Evolutionary conservation across 768 basidiomycete genomes (phyloP), one percentile per base, ranked within the genome.

Genomic region (Kwoniella dendrophila): DNA sequence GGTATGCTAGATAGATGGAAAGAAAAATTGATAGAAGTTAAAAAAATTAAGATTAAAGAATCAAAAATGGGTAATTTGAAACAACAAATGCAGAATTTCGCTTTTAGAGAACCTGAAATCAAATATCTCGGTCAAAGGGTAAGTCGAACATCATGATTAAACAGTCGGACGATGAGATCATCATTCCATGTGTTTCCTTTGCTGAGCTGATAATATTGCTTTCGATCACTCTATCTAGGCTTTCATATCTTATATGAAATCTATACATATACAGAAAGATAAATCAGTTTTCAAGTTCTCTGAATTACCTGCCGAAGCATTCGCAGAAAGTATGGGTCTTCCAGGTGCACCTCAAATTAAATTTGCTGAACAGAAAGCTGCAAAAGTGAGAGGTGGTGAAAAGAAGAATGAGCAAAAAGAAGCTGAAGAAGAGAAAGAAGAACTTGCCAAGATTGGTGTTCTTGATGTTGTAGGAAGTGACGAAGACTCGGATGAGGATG

Each of bases 311-410:
- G 83, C 88, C 4, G 87, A 94, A 71, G 83, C 84, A 34, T 98
- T 86, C 71, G 92, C 96, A 0, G 89, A 89, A 61, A 88, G 91
- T 2, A 84, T 99, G 49, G 96, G 96, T 32, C 82, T 99, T 8
- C 92, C 95, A 11, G 95, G 96, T 24, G 87, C 89, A 24, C 96
- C 96, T 0, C 96, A 93, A 81, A 91, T 98, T 82, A 96, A 92
- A 79, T 90, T 99, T 71, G 75, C 90, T 48, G 83, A 75, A 55
- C 82, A 82, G 59, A 75, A 75, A 61, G 88, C 89, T 58, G 82
- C 85, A 33, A 90, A 89, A 75, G 95, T 92, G 82, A 93, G 92
- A 76, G 73, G 68, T 52, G 74, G 73, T 3, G 69, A 70, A 34
- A 75, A 71, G 41, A 44, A 73, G 47, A 62, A 64, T 60, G 67